A percentile compares a stretch with the other conserved stretches of the same genome.
phyloP scores from a whole-genome alignment of 2,329 filamentous ascomycete genomes.

The Fulvia fulva region DNA sequence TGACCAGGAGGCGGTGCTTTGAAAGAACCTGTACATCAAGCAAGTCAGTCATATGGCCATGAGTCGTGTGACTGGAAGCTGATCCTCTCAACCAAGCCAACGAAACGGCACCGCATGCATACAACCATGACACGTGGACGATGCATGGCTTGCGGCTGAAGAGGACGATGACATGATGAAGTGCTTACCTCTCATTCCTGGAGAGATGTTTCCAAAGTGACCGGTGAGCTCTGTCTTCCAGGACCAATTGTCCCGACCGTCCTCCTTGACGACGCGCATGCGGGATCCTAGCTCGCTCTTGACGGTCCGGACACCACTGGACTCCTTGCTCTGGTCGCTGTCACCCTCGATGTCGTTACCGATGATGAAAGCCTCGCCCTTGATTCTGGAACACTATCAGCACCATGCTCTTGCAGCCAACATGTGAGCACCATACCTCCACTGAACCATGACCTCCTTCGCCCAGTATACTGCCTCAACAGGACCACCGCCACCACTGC shows the following conservation, averaged over 20 bases:
- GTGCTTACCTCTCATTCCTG: slow-evolving; percentile 65
- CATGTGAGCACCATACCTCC: slow-evolving; percentile 51
- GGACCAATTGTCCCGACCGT: slow-evolving; percentile 58
- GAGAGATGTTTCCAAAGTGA: slow-evolving; percentile 85
- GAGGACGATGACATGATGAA: background rate
- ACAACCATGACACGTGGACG: background rate
- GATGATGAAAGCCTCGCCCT: slow-evolving; percentile 71
- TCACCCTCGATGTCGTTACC: slow-evolving; percentile 61
- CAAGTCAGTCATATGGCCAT: background rate
- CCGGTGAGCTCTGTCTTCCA: slow-evolving; percentile 77
- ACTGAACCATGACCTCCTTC: slow-evolving; percentile 67
- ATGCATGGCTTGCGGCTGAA: background rate
- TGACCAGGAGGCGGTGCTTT: slow-evolving; percentile 52
- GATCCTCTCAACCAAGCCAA: background rate
- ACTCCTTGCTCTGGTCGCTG: slow-evolving; percentile 38
- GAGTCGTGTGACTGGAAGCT: background rate
- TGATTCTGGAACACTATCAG: slow-evolving; percentile 41
- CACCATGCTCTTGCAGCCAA: background rate
- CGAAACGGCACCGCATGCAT: background rate
- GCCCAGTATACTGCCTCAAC: slow-evolving; percentile 87
- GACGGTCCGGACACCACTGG: slow-evolving; percentile 54
- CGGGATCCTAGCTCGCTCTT: slow-evolving; percentile 57
- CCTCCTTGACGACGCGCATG: slow-evolving; percentile 56
- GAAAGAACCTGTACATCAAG: slow-evolving; percentile 54
- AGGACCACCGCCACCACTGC: slow-evolving; percentile 61